These are phyloP conservation scores for Basidiobolus heterosporus DNA, from an alignment of 371 early-diverging fungal species.

Conservation along the genomic window DNA sequence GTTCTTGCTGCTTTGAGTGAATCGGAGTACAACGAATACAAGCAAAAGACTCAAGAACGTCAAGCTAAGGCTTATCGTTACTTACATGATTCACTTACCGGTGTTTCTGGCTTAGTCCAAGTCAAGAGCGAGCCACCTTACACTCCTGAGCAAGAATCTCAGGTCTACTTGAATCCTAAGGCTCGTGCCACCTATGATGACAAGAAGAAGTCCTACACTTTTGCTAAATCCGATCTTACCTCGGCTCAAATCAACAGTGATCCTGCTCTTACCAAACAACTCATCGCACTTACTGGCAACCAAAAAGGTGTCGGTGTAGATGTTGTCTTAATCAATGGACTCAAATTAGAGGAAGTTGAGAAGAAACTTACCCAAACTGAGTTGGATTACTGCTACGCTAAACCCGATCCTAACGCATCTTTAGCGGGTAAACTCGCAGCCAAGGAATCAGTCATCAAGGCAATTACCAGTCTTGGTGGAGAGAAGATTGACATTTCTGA, in stretches of 20 bases:
- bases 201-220: constrained; percentile 54
- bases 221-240: constrained; percentile 30
- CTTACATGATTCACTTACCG: constrained; percentile 83
- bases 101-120: constrained; percentile 66
- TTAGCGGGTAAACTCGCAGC: constrained; percentile 93
- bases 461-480: constrained; percentile 39
- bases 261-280: constrained; percentile 39
- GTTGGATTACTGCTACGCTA: constrained; percentile 57
- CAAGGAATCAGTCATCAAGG: constrained; percentile 93
- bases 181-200: constrained; percentile 74
- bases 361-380: constrained; percentile 81
- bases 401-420: constrained; percentile 66
- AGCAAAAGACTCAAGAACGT: constrained; percentile 48
- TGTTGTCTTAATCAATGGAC: constrained; percentile 68
- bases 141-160: constrained; percentile 63
- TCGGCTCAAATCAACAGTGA: constrained; percentile 14
- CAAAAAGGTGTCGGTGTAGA: constrained; percentile 76
- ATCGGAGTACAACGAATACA: constrained; percentile 54
- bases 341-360: constrained; percentile 70
- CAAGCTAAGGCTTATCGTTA: constrained; percentile 77
- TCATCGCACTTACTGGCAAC: constrained; percentile 33
- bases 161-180: constrained; percentile 80
- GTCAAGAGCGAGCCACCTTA: constrained; percentile 83
- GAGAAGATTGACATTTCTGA: constrained; percentile 66
- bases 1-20: constrained; percentile 64